Evolutionary conservation across 306 rosid species (phyloP), one percentile per base, ranked within the genome.

Genomic region (Vicia villosa): DNA sequence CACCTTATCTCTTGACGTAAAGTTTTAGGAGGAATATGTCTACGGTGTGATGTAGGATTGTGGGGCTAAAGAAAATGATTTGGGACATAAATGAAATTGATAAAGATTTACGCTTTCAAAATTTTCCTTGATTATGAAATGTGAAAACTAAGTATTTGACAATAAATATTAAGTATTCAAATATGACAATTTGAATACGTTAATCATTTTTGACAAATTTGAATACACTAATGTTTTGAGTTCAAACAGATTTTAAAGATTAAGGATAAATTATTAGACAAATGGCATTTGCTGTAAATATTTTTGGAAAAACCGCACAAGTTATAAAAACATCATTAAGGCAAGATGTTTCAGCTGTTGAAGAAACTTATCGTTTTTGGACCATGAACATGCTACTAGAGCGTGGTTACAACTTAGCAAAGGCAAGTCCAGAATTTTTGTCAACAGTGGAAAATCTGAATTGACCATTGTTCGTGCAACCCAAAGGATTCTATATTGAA

Each of bases 21-120:
- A 10, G 38, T 55, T 55, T 22, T 56, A 12, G 19, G 19, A 56
- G 38, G 62, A 56, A 56, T 6, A 26, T 56, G 38, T 26, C 62
- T 6, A 56, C 10, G 9, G 15, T 26, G 62, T 26, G 38, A 55
- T 55, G 62, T 55, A 17, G 37, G 32, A 11, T 26, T 14, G 40
- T 55, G 62, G 30, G 19, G 62, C 62, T 56, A 24, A 56, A 56
- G 62, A 56, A 26, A 56, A 26, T 28, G 62, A 56, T 20, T 56
- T 26, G 37, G 10, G 12, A 13, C 11, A 24, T 14, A 13, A 56
- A 24, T 26, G 6, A 10, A 56, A 24, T 13, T 55, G 38, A 55
- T 55, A 2, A 55, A 13, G 19, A 55, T 55, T 24, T 26, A 5
- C 19, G 13, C 37, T 22, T 22, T 55, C 38, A 24, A 12, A 24